A percentile compares a stretch with the other conserved stretches of the same genome.
Evolutionary conservation across 148 eudicot genomes (phyloP).

Genomic region (Vaccinium vitisidaea): DNA sequence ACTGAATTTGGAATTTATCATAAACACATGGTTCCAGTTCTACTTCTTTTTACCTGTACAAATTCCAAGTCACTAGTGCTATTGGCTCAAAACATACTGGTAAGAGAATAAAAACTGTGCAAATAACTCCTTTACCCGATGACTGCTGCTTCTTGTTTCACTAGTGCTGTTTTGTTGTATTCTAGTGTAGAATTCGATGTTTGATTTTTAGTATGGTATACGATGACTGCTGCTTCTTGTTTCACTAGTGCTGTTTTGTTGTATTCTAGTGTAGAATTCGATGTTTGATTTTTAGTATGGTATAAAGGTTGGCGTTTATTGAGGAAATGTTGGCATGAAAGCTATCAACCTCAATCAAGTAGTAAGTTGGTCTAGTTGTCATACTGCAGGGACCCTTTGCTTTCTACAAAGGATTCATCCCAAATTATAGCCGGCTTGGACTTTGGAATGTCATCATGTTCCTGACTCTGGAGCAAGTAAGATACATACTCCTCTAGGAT

Average conservation of each 20-base stretch:
- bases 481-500: constrained; percentile 10
- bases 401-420: constrained; percentile 86
- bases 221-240: background rate
- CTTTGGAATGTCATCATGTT: constrained; percentile 86
- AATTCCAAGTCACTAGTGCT: background rate
- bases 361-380: background rate
- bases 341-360: background rate
- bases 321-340: background rate
- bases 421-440: constrained; percentile 80
- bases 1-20: background rate
- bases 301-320: background rate
- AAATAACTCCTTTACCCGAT: background rate
- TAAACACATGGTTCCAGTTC: background rate
- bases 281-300: background rate
- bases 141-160: background rate
- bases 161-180: background rate
- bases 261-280: background rate
- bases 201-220: background rate
- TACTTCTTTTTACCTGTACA: background rate
- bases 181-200: background rate
- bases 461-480: constrained; percentile 83
- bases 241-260: background rate
- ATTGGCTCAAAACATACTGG: background rate
- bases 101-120: background rate
- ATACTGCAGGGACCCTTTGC: constrained; percentile 74